Evolutionary conservation across 2,329 filamentous ascomycete genomes (phyloP), one percentile per base, ranked within the genome.

Genomic region (Colletotrichum somersetense): DNA sequence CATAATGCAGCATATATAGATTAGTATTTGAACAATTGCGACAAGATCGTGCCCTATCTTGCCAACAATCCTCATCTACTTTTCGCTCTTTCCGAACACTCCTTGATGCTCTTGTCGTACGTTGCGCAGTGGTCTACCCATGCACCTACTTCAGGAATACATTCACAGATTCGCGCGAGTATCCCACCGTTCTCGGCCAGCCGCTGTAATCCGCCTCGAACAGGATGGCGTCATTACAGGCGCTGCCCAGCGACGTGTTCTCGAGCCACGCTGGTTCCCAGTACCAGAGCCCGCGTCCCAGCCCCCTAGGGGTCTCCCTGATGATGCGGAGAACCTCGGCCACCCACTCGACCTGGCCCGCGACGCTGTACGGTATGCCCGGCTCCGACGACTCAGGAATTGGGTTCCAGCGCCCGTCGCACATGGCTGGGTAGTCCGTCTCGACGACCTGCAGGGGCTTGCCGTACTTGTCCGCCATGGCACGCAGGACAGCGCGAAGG

Each of bases 361-460:
- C 59, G 5, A 72, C 69, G 46, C 46, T 72, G 40, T 72, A 72
- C 3, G 69, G 69, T 56, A 72, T 72, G 46, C 66, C 59, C 10
- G 69, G 69, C 69, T 72, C 66, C 33, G 69, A 72, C 1, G 59
- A 64, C 58, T 48, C 50, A 20, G 69, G 69, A 4, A 72, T 69
- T 11, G 69, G 69, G 66, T 65, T 72, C 69, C 69, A 72, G 33
- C 16, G 56, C 30, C 69, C 69, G 59, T 69, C 53, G 59, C 69
- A 72, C 18, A 72, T 30, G n/a, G 69, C 69, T 23, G 69, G 69
- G 48, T 72, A 72, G 55, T 72, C 66, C 46, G 69, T 72, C 55
- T 72, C 69, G 18, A 72, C 69, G 7, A 72, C 66, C 69, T 72
- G 69, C 38, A 63, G 53, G 18, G 69, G 69, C 48, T 72, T 72